Percentiles rank a stretch among this genome's conserved stretches.
Conservation (phyloP, 1,284 basidiomycete genomes). For the Ceratobasidium sp. region DNA sequence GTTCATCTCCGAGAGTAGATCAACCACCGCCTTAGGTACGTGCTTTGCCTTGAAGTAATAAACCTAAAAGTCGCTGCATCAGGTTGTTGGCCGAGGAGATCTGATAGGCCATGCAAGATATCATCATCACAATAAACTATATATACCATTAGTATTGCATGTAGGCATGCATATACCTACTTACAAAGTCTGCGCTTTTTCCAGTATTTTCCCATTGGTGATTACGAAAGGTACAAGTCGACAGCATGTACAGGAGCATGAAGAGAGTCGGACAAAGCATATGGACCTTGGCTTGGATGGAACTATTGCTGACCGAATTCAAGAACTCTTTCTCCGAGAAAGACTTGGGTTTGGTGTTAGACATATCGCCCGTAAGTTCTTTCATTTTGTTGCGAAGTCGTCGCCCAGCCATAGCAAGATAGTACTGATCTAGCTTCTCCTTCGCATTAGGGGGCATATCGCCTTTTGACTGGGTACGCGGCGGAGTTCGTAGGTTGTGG, state of each 20-base stretch:
- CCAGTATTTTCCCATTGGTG: too few species aligned
- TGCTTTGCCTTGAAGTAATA: conserved; percentile 16
- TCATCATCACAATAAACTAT: not conserved
- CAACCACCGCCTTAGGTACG: not conserved
- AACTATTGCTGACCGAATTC: too few species aligned
- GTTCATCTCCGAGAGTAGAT: not conserved
- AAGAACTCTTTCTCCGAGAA: too few species aligned
- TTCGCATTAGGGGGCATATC: not conserved
- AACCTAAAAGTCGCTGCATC: not conserved
- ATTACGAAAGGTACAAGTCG: not conserved
- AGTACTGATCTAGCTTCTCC: not conserved
- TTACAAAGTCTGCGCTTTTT: not conserved
- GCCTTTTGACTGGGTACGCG: not conserved
- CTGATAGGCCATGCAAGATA: not conserved
- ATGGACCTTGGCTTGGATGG: too few species aligned
- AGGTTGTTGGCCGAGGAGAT: not conserved
- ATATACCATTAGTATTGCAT: not conserved
- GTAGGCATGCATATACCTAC: not conserved
- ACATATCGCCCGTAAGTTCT: not conserved
- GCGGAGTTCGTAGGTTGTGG: not conserved
- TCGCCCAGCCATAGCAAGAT: not conserved
- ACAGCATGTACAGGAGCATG: not conserved
- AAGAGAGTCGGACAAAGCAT: too few species aligned
- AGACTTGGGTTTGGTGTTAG: too few species aligned
- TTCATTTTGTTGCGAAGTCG: not conserved